Evolutionary conservation across 805 yeast genomes (phyloP).

Genomic region (Kluyveromyces starmeri): DNA sequence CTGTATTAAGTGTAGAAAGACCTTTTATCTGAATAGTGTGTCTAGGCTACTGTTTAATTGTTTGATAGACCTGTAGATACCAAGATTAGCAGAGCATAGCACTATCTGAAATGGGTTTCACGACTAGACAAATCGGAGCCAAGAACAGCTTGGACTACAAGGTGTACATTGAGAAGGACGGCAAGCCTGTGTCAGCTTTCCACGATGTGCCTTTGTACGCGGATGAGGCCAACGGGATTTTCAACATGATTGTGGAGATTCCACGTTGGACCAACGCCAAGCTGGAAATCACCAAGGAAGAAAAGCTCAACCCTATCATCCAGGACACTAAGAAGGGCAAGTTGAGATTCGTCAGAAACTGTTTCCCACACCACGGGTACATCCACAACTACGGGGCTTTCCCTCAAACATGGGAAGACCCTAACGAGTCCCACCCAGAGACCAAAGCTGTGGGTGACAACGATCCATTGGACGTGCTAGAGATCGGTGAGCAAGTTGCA

Average conservation of each 20-base stretch:
- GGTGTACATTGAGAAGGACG: constrained; percentile 85
- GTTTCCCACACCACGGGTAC: constrained; percentile 98
- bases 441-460: constrained; percentile 69
- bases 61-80: too few species aligned
- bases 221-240: constrained; percentile 80
- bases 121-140: constrained; percentile 91
- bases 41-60: too few species aligned
- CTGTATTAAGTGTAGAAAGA: too few species aligned
- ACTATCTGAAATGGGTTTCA: constrained; percentile 74
- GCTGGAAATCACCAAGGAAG: constrained; percentile 85
- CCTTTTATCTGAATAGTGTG: too few species aligned
- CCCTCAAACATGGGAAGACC: constrained; percentile 91
- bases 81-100: too few species aligned
- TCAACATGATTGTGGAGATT: constrained; percentile 90
- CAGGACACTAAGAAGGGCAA: constrained; percentile 98
- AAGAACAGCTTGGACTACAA: constrained; percentile 91
- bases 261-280: constrained; percentile 99
- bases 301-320: constrained; percentile 79
- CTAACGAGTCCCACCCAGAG: constrained; percentile 53
- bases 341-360: constrained; percentile 90
- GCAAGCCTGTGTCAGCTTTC: constrained; percentile 91
- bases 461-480: constrained; percentile 82
- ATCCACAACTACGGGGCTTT: constrained; percentile 98
- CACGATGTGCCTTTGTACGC: constrained; percentile 92
- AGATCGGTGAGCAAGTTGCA: constrained; percentile 61